Base-by-base conservation (phyloP, 371 early-diverging fungal genomes). In the Apophysomyces ossiformis region DNA sequence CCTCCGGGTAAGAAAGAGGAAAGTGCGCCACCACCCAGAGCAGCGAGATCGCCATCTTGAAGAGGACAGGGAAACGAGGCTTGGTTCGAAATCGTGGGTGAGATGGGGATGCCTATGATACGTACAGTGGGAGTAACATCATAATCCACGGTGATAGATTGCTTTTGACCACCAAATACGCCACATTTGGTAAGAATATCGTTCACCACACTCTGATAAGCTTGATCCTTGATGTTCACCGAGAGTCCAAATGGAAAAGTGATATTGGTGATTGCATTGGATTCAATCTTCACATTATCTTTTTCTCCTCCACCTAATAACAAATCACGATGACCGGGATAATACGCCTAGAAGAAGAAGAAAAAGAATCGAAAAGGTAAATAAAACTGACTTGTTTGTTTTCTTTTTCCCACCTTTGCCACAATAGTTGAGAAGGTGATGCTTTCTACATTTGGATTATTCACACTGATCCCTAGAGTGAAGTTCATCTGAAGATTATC, bases 371-470 rank as follows among this genome's bases (percentile, higher is more conserved):
- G 35, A 56, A 35, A 61, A 41, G 2, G 32, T 26, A 45, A 32
- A 58, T 26, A 50, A 65, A 57, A 37, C 37, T 39, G 5, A 44
- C 35, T 8, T 26, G 13, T n/a, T 26, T 4, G 50, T 45, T 50
- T 35, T 56, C 59, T 18, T 35, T 15, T 18, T 69, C 78, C 79
- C 79, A 86, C 87, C 50, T 81, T 81, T 18, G 86, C 87, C 62
- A 67, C 64, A 54, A 87, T 83, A 0, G 76, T 74, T 36, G 81
- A 77, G 60, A 87, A 87, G 9, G 81, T 81, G 56, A 86, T 73
- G 15, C 84, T 76, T 63, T 81, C 72, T 58, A 85, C 73, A 61
- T 87, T 87, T 21, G 77, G 86, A 66, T 87, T 87, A 39, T 76
- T 47, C 57, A 87, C 84, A 18, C 67, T 68, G 38, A 87, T 85